phyloP scores from a whole-genome alignment of 306 rosid genomes.

The Alnus rubra region DNA sequence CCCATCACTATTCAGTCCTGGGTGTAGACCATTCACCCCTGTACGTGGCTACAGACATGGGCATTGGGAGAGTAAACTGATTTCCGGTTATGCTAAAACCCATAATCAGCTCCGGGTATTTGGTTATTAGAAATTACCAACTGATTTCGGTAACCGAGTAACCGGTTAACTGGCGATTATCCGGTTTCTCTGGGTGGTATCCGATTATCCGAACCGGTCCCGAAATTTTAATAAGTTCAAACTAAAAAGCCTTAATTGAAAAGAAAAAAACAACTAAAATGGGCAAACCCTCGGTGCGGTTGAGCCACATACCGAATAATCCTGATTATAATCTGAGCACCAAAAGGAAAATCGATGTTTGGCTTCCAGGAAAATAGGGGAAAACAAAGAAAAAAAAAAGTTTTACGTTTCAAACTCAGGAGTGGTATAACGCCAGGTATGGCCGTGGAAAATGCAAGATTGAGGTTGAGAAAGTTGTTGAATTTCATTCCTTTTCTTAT shows the following conservation, averaged over 20 bases:
- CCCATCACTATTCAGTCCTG: too few relatives aligned
- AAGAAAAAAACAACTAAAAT: neutral
- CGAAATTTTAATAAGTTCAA: neutral
- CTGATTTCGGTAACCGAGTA: too few relatives aligned
- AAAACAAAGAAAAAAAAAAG: neutral
- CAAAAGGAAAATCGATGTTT: neutral
- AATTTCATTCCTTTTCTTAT: neutral
- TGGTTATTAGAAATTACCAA: too few relatives aligned
- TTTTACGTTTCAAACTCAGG: neutral
- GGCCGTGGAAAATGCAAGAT: neutral
- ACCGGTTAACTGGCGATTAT: too few relatives aligned
- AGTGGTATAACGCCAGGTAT: neutral
- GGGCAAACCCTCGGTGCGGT: neutral
- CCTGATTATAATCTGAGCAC: neutral
- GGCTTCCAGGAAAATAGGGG: neutral
- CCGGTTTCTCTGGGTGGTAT: too few relatives aligned
- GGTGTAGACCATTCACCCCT: too few relatives aligned
- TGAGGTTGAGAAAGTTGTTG: neutral
- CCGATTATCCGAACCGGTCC: too few relatives aligned
- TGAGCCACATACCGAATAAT: neutral
- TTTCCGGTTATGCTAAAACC: too few relatives aligned
- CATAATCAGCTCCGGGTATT: too few relatives aligned
- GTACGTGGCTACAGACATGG: too few relatives aligned
- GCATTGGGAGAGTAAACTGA: too few relatives aligned
- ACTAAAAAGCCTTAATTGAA: neutral